phyloP scores from a whole-genome alignment of 345 rosid genomes.

The Lepidium aucheri region DNA sequence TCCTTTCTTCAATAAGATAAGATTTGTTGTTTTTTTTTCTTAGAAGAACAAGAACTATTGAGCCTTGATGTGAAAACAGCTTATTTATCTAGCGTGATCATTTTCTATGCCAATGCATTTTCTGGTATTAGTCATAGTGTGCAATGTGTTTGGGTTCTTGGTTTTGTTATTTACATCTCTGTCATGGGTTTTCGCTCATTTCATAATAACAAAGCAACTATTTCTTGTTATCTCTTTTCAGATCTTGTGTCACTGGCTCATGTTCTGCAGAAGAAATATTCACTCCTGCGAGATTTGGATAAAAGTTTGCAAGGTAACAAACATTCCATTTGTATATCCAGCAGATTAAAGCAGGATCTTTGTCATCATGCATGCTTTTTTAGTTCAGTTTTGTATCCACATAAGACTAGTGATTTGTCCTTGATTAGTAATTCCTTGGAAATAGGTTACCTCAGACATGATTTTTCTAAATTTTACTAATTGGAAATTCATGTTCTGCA shows the following conservation, averaged over 20 bases:
- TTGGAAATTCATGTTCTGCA: not conserved
- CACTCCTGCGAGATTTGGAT: slow-evolving; percentile 79
- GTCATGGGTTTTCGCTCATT: not conserved
- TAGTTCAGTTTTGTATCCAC: not conserved
- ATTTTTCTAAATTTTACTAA: not conserved
- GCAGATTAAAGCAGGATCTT: not conserved
- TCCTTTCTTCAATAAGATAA: not conserved
- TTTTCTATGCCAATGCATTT: not conserved
- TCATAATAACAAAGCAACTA: not conserved
- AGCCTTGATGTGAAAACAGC: not conserved
- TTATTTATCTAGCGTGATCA: not conserved
- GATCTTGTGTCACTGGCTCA: slow-evolving; percentile 76
- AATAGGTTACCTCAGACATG: not conserved
- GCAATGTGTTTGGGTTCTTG: not conserved
- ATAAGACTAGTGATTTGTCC: not conserved
- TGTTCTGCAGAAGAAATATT: slow-evolving; percentile 81
- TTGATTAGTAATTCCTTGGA: not conserved
- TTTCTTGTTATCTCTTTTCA: slow-evolving; percentile 20
- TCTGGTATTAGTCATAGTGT: not conserved
- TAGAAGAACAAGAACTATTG: not conserved
- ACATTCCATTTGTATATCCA: not conserved
- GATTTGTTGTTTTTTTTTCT: not conserved
- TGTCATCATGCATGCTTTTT: not conserved
- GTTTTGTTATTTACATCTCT: not conserved
- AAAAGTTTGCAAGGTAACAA: slow-evolving; percentile 82